Base-by-base conservation (phyloP, 805 yeast species). In the Kluyveromyces starmeri region DNA sequence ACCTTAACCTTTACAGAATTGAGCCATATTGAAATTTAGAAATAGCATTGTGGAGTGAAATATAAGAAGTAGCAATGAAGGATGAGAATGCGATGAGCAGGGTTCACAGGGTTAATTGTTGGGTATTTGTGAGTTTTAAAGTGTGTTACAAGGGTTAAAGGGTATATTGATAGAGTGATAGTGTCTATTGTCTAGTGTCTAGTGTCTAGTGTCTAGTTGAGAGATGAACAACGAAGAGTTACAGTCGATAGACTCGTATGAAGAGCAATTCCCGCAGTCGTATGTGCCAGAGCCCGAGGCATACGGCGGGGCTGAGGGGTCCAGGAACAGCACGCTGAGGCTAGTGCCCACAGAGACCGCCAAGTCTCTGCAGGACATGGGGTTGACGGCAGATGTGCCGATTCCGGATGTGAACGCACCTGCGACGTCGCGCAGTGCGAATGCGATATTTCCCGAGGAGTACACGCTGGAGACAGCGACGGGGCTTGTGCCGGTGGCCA, bases 391-490 rank as follows among this genome's bases (percentile, higher is more conserved):
- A n/a, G 64, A 61, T 4, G 63, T 72, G 1, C 76, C 83, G 4
- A 50, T 62, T 18, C 70, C 74, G 0, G 83, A 75, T 44, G 59
- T 76, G 25, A 70, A 70, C 44, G 70, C 75, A 28, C 81, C 83
- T 48, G 62, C 47, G 47, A 64, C 55, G 31, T 61, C 51, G 24
- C 30, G 29, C 11, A 66, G 71, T 16, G 70, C 67, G 40, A 70
- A 71, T 42, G 82, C 89, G 11, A 78, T 85, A 22, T 86, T 86
- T 67, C 96, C 96, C 7, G 96, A 86, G 64, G 95, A 86, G 55
- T 86, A 83, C 55, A 81, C 86, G 5, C 44, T 86, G 57, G 96
- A 86, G 64, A 86, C 96, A 0, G 70, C 71, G 35, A 83, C 95
- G 5, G 96, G 96, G 43, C 65, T 86, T 36, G 96, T 86, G 10